Percentiles rank a stretch among this genome's conserved stretches.
Evolutionary conservation across 352 stramenopile genomes (phyloP).

Genomic region (Phytophthora megakarya): DNA sequence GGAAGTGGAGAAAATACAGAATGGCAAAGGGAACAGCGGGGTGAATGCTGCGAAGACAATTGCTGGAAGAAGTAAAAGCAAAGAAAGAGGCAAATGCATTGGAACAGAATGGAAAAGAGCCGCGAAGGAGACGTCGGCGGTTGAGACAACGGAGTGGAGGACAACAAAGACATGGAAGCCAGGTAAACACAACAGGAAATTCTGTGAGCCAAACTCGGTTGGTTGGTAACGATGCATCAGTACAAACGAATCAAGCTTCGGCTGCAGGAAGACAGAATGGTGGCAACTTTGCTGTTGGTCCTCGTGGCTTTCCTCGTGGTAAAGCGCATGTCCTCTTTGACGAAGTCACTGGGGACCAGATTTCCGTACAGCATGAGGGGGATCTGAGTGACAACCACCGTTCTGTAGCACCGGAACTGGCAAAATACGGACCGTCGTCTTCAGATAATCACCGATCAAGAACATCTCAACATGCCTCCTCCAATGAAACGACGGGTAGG

Average conservation of each 20-base stretch:
- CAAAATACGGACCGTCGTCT: constrained; percentile 63
- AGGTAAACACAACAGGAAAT: constrained; percentile 6
- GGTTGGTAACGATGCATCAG: not conserved
- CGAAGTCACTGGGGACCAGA: constrained; percentile 31
- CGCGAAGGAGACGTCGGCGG: constrained; percentile 32
- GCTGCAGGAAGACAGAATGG: not conserved
- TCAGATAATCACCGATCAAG: constrained; percentile 11
- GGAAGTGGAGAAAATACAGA: too few species aligned
- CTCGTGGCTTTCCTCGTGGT: constrained; percentile 21
- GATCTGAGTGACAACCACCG: not conserved
- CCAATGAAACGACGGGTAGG: not conserved
- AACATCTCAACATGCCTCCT: not conserved
- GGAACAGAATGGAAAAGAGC: too few species aligned
- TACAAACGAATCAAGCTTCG: constrained; percentile 1
- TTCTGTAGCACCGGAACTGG: constrained; percentile 34
- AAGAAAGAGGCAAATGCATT: too few species aligned
- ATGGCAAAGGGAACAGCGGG: too few species aligned
- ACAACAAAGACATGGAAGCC: constrained; percentile 13
- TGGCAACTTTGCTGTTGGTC: not conserved
- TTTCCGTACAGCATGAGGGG: constrained; percentile 15
- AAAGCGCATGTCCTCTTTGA: constrained; percentile 55
- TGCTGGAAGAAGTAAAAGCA: too few species aligned
- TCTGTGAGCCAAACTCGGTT: not conserved
- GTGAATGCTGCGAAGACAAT: too few species aligned
- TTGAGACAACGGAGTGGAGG: constrained; percentile 32